Base-by-base conservation (phyloP, 225 moss, liverwort and hornwort genomes). In the Neckera pumila region DNA sequence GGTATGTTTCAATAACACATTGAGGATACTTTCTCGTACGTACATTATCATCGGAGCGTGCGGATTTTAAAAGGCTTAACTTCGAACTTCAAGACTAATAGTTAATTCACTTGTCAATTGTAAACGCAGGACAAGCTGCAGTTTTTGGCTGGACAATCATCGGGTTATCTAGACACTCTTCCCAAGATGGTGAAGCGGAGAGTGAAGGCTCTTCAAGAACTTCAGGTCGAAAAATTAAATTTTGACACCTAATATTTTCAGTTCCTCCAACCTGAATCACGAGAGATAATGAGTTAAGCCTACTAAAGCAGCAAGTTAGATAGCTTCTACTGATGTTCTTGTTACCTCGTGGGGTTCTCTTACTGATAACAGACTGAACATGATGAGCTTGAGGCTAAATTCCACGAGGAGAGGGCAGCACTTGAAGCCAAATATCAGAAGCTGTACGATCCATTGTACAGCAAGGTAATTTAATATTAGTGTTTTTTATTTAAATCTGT, bases 341-440 rank as follows among this genome's bases (percentile, higher is more conserved):
- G 42, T 42, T 10, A 71, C 16, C 36, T 22, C 9, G 6, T 67
- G 19, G 56, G 62, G 7, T 20, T 31, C 17, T 19, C 14, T 83
- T 66, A 10, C 30, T 79, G 82, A 69, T 57, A 27, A 47, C 91
- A 98, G 97, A 66, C 67, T 62, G 91, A 96, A 82, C 97, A 98
- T 83, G 97, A 98, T 80, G 92, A 95, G 31, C 94, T 98, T 38
- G 98, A 98, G 90, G 91, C 95, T 43, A 96, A 98, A 89, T 97
- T 97, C 60, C 94, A 98, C 53, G 94, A 97, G 92, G 98, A 98
- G 87, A 96, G 93, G 89, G 94, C 95, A 33, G 95, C 97, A 34
- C 93, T 98, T 84, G 98, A 98, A 90, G 97, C 95, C 31, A 98
- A 98, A 83, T 98, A 98, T 86, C 96, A 95, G 85, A 98, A 98